Conservation (phyloP, 495 filamentous ascomycete species). For the Neurospora sp. region DNA sequence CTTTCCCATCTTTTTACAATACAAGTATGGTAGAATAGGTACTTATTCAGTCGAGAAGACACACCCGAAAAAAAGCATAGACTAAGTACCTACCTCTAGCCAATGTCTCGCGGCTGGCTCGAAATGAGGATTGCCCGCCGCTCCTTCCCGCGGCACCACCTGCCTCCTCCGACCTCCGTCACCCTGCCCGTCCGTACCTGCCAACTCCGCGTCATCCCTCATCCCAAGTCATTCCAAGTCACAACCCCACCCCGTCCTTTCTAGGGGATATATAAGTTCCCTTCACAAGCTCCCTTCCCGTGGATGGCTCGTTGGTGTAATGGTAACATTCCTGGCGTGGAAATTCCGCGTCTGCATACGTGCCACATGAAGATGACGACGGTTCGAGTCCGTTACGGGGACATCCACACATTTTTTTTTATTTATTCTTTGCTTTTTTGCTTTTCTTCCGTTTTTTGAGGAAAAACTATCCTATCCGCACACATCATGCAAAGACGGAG, state of each 20-base stretch:
- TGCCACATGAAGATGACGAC: background rate
- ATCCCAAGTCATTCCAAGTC: background rate
- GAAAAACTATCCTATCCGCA: background rate
- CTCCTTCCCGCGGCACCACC: background rate
- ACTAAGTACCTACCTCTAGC: no score
- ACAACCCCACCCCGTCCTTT: background rate
- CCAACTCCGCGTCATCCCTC: background rate
- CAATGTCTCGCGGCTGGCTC: background rate
- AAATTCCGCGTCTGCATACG: background rate
- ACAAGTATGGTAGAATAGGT: no score
- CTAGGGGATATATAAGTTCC: background rate
- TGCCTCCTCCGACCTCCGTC: background rate
- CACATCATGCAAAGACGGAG: background rate
- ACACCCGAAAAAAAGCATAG: no score
- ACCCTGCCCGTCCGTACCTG: background rate
- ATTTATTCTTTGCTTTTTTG: background rate
- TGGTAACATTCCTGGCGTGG: background rate
- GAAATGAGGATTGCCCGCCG: background rate
- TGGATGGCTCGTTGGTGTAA: background rate
- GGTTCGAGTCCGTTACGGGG: background rate
- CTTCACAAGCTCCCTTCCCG: background rate
- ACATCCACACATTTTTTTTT: background rate
- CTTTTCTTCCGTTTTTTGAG: background rate
- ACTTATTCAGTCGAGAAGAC: no score
- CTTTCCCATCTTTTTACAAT: no score